Conservation (phyloP, 129 eudicot species). For the Lactuca sativa region DNA sequence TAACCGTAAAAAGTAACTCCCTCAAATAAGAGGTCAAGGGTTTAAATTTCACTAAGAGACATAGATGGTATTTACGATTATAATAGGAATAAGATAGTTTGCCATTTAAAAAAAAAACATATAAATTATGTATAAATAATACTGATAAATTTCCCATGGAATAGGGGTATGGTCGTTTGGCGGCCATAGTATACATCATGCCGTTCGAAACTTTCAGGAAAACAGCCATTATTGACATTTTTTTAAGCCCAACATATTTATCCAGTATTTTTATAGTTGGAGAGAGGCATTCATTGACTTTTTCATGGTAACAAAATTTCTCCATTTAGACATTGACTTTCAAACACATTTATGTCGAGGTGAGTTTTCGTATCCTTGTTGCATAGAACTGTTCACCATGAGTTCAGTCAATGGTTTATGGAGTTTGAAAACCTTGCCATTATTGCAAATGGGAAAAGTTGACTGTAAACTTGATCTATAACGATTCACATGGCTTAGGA, state of each 20-base stretch:
- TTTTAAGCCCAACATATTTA: not conserved
- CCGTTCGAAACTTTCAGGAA: no score
- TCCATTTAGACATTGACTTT: not conserved
- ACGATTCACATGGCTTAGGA: not conserved
- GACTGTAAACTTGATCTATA: not conserved
- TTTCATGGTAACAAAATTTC: not conserved
- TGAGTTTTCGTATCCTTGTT: not conserved
- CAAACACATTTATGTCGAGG: not conserved
- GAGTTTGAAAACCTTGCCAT: not conserved
- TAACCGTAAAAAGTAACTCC: no score
- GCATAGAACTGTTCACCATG: not conserved
- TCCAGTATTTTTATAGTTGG: not conserved
- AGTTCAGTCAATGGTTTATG: not conserved
- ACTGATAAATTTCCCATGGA: no score
- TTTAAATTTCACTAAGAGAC: no score
- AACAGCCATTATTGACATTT: not conserved
- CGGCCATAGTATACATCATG: not conserved
- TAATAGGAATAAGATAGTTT: no score
- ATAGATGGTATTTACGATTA: no score
- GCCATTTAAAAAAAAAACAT: no score
- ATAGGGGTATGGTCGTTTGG: no score
- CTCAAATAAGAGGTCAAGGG: no score
- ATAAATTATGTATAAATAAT: no score
- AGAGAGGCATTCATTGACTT: not conserved
- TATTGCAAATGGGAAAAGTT: not conserved